Conservation (phyloP, 495 filamentous ascomycete genomes). For the Lepraria neglecta region DNA sequence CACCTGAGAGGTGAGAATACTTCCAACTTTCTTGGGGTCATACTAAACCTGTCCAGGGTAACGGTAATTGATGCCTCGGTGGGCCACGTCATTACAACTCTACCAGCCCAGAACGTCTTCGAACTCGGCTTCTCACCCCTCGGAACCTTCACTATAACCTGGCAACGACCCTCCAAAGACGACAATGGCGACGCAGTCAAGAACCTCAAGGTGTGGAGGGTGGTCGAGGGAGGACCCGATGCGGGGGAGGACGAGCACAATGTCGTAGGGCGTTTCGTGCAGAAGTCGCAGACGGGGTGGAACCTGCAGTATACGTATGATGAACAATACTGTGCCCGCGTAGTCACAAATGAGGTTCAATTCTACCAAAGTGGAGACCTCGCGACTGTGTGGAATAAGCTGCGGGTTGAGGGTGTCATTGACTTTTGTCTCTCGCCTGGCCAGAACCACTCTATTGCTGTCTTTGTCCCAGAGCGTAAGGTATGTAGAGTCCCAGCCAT, state of each 20-base stretch:
- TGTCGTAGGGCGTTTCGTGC: constrained; percentile 83
- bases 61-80: constrained; percentile 74
- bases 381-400: constrained; percentile 84
- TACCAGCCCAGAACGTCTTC: constrained; percentile 75
- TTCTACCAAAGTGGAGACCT: constrained; percentile 87
- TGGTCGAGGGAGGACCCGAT: constrained; percentile 44
- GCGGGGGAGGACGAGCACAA: constrained; percentile 48
- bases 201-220: constrained; percentile 95
- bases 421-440: constrained; percentile 88
- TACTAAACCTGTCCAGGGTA: constrained; percentile 47
- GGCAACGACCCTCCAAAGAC: constrained; percentile 90
- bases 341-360: constrained; percentile 94
- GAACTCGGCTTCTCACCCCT: constrained; percentile 90
- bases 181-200: constrained; percentile 86
- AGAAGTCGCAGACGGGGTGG: constrained; percentile 93
- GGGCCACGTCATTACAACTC: constrained; percentile 67
- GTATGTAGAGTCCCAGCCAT: constrained; percentile 37
- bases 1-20: constrained; percentile 61
- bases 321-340: constrained; percentile 83
- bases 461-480: constrained; percentile 93
- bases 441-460: constrained; percentile 80
- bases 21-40: not conserved
- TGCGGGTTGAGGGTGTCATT: constrained; percentile 82
- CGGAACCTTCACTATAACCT: constrained; percentile 89
- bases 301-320: constrained; percentile 95